A percentile compares a stretch with the other conserved stretches of the same genome.
These are phyloP conservation scores for Geotrichum citri-aurantii DNA, from an alignment of 1,139 yeast species.

Conservation along the genomic window DNA sequence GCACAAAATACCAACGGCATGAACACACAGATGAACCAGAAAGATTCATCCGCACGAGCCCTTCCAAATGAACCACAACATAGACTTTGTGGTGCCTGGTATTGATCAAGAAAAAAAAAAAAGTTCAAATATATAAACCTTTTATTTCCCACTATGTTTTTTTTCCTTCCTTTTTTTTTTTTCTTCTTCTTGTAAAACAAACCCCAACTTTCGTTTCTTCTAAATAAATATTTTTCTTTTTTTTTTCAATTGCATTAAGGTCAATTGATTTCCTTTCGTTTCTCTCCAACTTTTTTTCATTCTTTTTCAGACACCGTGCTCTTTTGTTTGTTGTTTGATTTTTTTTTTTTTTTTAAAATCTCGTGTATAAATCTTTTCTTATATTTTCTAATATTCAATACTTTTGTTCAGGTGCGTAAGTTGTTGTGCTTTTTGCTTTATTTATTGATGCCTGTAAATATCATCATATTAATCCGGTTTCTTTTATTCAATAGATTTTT, in stretches of 20 bases:
- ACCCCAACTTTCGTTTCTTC: neutral
- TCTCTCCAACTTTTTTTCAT: neutral
- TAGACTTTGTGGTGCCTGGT: neutral
- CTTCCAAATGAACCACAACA: neutral
- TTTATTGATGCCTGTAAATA: neutral
- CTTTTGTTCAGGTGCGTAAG: neutral
- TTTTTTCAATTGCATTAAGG: neutral
- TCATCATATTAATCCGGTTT: neutral
- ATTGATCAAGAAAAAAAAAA: neutral
- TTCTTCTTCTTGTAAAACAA: neutral
- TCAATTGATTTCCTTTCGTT: neutral
- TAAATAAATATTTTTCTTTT: neutral
- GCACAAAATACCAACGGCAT: neutral
- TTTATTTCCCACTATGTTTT: neutral
- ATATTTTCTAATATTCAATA: neutral
- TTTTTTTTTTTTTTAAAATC: neutral
- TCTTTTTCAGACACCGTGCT: neutral
- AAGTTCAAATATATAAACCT: neutral
- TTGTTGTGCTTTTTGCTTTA: neutral
- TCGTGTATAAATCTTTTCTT: neutral
- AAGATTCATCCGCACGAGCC: neutral
- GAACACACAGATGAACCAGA: neutral
- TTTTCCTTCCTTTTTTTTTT: neutral
- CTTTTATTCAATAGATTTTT: constrained; percentile 2
- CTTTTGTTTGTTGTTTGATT: neutral